A percentile compares a stretch with the other conserved stretches of the same genome.
phyloP scores from a whole-genome alignment of 805 yeast genomes.

The Yarrowia deformans region DNA sequence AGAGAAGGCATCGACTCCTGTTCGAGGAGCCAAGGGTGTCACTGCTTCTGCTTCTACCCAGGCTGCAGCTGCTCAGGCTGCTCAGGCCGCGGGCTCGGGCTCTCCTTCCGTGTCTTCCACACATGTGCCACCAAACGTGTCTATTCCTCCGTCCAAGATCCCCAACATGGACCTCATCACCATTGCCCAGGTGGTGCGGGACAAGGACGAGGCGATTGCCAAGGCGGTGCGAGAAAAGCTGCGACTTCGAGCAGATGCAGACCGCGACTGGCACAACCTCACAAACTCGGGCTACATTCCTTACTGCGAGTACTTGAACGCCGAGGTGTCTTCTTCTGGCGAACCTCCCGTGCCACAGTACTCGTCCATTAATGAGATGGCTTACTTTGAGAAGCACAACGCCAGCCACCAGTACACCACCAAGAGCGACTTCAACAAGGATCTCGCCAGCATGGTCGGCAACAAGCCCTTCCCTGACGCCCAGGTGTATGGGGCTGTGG shows the following conservation, averaged over 20 bases:
- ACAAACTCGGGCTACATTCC: slow-evolving; percentile 90
- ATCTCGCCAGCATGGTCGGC: slow-evolving; percentile 40
- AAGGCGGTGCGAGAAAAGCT: slow-evolving; percentile 87
- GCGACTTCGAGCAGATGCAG: slow-evolving; percentile 69
- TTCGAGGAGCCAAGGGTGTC: slow-evolving; percentile 42
- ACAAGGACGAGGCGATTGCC: slow-evolving; percentile 77
- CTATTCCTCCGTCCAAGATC: slow-evolving; percentile 85
- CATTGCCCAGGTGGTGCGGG: slow-evolving; percentile 73
- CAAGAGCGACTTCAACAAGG: slow-evolving; percentile 44
- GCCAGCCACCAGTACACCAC: slow-evolving; percentile 48
- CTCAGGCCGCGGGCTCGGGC: slow-evolving; percentile 47
- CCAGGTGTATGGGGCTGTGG: slow-evolving; percentile 38
- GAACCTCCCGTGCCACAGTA: slow-evolving; percentile 63
- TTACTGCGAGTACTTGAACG: slow-evolving; percentile 66
- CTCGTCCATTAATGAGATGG: slow-evolving; percentile 74
- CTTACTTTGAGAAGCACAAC: slow-evolving; percentile 54
- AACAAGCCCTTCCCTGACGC: slow-evolving; percentile 33
- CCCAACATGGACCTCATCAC: slow-evolving; percentile 92
- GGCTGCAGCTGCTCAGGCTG: slow-evolving; percentile 41
- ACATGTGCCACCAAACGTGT: slow-evolving; percentile 61
- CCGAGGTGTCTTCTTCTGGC: slow-evolving; percentile 44
- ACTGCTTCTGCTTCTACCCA: slow-evolving; percentile 47
- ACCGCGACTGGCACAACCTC: slow-evolving; percentile 74
- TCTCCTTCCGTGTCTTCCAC: slow-evolving; percentile 41
- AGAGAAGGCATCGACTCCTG: slow-evolving; percentile 41